Base-by-base conservation (phyloP, 2,329 filamentous ascomycete genomes). In the Phoma sp. region DNA sequence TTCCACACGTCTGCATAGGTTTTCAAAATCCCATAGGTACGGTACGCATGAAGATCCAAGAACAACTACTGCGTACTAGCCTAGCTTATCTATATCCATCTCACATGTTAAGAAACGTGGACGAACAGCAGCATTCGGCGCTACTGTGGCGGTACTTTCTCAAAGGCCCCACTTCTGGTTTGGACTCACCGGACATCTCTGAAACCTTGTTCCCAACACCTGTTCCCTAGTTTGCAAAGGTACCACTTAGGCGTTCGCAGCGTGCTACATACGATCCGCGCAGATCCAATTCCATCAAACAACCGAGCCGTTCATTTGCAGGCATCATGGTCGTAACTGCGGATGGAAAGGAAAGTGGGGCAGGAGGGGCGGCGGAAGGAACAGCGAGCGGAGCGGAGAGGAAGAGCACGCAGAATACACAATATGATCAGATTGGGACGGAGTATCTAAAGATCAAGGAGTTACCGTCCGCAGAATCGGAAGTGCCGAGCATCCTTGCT, bases 391-490 rank as follows among this genome's bases (percentile, higher is more conserved):
- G 17, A 17, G 47, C 20, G 29, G 23, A 46, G 20, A 25, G 23
- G 14, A 18, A 39, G 47, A 56, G 56, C 28, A 66, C 60, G 29
- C 65, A 65, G 39, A 69, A 61, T 21, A 70, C 59, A 18, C 68
- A 72, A 48, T 72, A 72, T 39, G 67, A 72, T 46, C 36, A 58
- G 32, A 72, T 70, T 38, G 67, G 68, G 3, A 59, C 48, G 10
- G 57, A 54, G n/a, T 70, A 72, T 42, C 59, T 66, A 30, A 38
- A 36, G 14, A 67, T 70, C 53, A 65, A 68, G 36, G 52, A 52
- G 6, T 45, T 70, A 25, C 62, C 65, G 12, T 59, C 56, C 6
- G 55, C 57, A 15, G 51, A 68, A 46, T 60, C 66, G 0, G 67
- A 72, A 46, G 38, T 47, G 46, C 66, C 62, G 9, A 61, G 53